Conservation (phyloP, 2,329 filamentous ascomycete genomes). For the Grosmannia clavigera region DNA sequence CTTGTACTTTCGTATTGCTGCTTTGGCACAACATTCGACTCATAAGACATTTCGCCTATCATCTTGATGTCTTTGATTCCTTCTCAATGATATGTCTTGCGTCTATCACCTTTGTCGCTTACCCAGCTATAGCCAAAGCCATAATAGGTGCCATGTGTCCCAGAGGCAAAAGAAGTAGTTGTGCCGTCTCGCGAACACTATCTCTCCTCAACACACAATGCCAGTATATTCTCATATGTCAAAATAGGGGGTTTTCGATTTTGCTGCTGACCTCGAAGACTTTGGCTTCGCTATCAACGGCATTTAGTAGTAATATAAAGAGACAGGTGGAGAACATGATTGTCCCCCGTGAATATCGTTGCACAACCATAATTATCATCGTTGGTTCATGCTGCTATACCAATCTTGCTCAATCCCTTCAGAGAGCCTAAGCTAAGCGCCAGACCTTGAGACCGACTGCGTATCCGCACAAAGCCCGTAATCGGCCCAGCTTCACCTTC, state of each 20-base stretch:
- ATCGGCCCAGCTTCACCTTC: slow-evolving; percentile 91
- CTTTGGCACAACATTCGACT: no score
- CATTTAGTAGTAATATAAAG: neutral
- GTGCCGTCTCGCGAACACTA: no score
- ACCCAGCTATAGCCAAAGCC: neutral
- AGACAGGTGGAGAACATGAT: neutral
- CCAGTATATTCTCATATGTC: no score
- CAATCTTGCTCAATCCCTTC: slow-evolving; percentile 84
- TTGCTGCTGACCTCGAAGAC: no score
- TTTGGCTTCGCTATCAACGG: neutral
- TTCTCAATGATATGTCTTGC: no score
- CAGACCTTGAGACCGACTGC: slow-evolving; percentile 89
- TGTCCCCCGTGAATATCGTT: neutral
- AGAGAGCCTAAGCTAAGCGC: slow-evolving; percentile 86
- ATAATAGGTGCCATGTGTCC: no score
- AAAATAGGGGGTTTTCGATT: no score
- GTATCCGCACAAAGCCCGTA: slow-evolving; percentile 94
- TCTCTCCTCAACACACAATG: no score
- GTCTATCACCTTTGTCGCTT: neutral
- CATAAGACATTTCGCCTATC: neutral
- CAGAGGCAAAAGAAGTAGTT: no score
- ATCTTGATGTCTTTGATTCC: neutral
- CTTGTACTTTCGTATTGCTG: no score
- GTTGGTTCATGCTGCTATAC: slow-evolving; percentile 24
- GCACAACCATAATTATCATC: neutral